Evolutionary conservation across 2,329 filamentous ascomycete genomes (phyloP).

Genomic region (Aaosphaeria pasadenensis): DNA sequence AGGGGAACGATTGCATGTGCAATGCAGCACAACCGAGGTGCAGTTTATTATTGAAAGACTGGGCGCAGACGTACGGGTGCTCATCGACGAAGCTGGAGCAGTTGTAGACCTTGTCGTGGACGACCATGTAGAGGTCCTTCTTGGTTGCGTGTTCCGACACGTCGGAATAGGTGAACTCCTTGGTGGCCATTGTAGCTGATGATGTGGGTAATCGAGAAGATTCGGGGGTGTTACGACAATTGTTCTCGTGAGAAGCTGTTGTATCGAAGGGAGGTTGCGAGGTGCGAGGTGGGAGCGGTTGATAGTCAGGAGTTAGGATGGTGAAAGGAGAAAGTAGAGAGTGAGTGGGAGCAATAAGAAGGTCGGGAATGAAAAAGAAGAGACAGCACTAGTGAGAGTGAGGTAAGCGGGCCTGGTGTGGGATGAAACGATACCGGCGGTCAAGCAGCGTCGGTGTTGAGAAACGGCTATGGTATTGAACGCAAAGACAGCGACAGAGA

Average conservation of each 20-base stretch:
- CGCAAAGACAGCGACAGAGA: too few relatives aligned
- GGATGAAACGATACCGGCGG: too few relatives aligned
- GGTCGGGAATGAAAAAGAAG: too few relatives aligned
- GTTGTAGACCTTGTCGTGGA: constrained; percentile 98
- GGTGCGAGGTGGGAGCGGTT: background rate
- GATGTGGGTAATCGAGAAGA: background rate
- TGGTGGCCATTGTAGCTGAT: constrained; percentile 30
- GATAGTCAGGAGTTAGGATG: background rate
- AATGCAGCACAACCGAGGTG: background rate
- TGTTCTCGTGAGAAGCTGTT: background rate
- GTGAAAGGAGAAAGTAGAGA: background rate
- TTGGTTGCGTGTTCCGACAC: constrained; percentile 53
- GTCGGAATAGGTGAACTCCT: constrained; percentile 41
- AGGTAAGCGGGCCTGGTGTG: too few relatives aligned
- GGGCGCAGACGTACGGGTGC: constrained; percentile 68
- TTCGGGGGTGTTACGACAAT: background rate
- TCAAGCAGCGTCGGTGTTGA: too few relatives aligned
- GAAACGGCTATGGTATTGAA: too few relatives aligned
- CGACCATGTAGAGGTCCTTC: constrained; percentile 87
- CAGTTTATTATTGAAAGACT: background rate
- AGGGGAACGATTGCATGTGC: background rate
- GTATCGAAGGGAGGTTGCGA: background rate
- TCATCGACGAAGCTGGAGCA: constrained; percentile 87
- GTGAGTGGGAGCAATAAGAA: background rate
- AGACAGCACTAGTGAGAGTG: too few relatives aligned